Conservation (phyloP, 192 early-diverging fungal species). For the Entomortierella parvispora region DNA sequence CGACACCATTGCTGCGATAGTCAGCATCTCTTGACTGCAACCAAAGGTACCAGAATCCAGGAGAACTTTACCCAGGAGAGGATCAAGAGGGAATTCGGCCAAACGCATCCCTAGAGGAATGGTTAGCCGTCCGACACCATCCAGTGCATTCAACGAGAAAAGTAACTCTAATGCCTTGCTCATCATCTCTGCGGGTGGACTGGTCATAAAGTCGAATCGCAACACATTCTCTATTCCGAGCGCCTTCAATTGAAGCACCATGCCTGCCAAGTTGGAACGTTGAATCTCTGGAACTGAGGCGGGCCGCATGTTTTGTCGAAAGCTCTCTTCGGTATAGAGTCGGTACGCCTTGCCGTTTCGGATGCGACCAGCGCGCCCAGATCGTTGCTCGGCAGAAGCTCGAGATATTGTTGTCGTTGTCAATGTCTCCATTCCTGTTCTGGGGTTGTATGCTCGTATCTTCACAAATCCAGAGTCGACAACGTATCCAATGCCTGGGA, state of each 20-base stretch:
- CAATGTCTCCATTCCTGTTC: conserved; percentile 91
- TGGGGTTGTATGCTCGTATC: conserved; percentile 88
- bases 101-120: conserved; percentile 75
- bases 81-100: conserved; percentile 83
- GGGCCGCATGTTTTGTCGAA: conserved; percentile 77
- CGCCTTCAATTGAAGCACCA: conserved; percentile 81
- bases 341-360: conserved; percentile 91
- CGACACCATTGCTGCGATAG: conserved; percentile 83
- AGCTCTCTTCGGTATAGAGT: conserved; percentile 89
- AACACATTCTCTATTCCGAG: conserved; percentile 85
- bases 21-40: conserved; percentile 79
- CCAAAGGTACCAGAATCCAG: conserved; percentile 68
- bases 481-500: conserved; percentile 81
- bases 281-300: conserved; percentile 97
- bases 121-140: conserved; percentile 74
- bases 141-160: conserved; percentile 77
- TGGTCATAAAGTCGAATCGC: conserved; percentile 80
- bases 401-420: conserved; percentile 91
- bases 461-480: conserved; percentile 87
- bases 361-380: conserved; percentile 94
- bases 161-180: conserved; percentile 76
- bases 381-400: conserved; percentile 93
- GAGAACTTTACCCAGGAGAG: conserved; percentile 73
- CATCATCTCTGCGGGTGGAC: conserved; percentile 79
- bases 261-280: conserved; percentile 72